Percentiles rank a stretch among this genome's conserved stretches.
These are phyloP conservation scores for Adenanthera pavonina DNA, from an alignment of 306 rosid genomes.

Conservation along the genomic window DNA sequence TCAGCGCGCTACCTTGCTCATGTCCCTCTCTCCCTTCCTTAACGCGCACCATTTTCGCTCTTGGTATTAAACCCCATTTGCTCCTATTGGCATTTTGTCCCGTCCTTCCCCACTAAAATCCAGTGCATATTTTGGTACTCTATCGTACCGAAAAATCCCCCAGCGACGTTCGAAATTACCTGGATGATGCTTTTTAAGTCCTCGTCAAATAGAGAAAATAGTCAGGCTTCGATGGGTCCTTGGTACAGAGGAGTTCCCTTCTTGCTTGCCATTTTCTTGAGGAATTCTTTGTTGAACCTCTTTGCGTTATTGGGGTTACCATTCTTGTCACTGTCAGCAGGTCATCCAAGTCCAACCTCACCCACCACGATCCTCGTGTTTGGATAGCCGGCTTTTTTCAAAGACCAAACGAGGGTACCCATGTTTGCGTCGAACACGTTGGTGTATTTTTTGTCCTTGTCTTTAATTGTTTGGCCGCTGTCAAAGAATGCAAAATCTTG, in stretches of 20 bases:
- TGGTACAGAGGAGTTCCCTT: conserved; percentile 67
- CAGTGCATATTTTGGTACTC: conserved; percentile 64
- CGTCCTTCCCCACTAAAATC: conserved; percentile 62
- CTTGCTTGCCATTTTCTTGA: conserved; percentile 55
- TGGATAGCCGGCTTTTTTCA: conserved; percentile 50
- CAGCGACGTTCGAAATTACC: conserved; percentile 85
- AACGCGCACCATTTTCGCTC: conserved; percentile 64
- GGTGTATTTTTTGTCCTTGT: not conserved
- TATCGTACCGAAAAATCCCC: conserved; percentile 76
- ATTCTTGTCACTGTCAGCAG: conserved; percentile 61
- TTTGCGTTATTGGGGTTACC: conserved; percentile 49
- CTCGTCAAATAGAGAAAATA: conserved; percentile 71
- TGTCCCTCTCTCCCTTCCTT: not conserved
- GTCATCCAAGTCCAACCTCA: conserved; percentile 95
- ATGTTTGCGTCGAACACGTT: conserved; percentile 81
- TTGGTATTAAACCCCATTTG: conserved; percentile 65
- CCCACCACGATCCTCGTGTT: conserved; percentile 60
- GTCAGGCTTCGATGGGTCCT: conserved; percentile 40
- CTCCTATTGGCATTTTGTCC: conserved; percentile 49
- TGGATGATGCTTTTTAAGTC: conserved; percentile 63
- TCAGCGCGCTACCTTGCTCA: conserved; percentile 17
- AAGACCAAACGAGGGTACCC: conserved; percentile 68
- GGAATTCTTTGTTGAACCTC: conserved; percentile 65
- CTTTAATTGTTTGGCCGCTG: not conserved
- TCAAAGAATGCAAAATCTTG: conserved; percentile 70